Base-by-base conservation (phyloP, 139 green algal genomes). In the Desmodesmus armatus region DNA sequence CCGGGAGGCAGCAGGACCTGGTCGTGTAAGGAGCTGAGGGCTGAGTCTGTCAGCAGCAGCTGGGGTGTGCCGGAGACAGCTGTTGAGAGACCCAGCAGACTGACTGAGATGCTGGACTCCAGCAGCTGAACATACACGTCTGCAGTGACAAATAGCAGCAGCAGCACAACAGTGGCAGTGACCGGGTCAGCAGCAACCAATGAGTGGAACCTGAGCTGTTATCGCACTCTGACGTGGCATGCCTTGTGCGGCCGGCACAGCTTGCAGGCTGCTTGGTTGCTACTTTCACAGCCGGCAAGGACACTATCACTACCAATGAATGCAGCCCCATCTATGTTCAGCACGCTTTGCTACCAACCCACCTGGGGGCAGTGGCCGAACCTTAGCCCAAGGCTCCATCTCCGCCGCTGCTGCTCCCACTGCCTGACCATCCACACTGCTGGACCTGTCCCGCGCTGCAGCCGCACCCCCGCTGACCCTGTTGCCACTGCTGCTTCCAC, bases 101-200 rank as follows among this genome's bases (percentile, higher is more conserved):
- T 51, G 37, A 51, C 75, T 70, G 75, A 33, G 35, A 51, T 27
- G 35, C 25, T 41, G 2, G 53, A 19, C 29, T 83, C 76, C 39
- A 83, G 55, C 53, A 83, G 35, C 55, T 72, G 55, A 33, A 83
- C 25, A 3, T 62, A 49, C 55, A 83, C n/a, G 58, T 83, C 76
- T 44, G n/a, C n/a, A n/a, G n/a, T n/a, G n/a, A n/a, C n/a, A n/a
- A n/a, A n/a, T n/a, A n/a, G n/a, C n/a, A n/a, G n/a, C n/a, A n/a
- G n/a, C n/a, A n/a, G n/a, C n/a, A n/a, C n/a, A n/a, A n/a, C n/a
- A n/a, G n/a, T n/a, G n/a, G n/a, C n/a, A n/a, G n/a, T n/a, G n/a
- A n/a, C n/a, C n/a, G n/a, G n/a, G n/a, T n/a, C n/a, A n/a, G n/a
- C n/a, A n/a, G n/a, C n/a, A n/a, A n/a, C n/a, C n/a, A n/a, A n/a